Evolutionary conservation across 1,284 basidiomycete genomes (phyloP).

Genomic region (Cryptococcus depauperatus): DNA sequence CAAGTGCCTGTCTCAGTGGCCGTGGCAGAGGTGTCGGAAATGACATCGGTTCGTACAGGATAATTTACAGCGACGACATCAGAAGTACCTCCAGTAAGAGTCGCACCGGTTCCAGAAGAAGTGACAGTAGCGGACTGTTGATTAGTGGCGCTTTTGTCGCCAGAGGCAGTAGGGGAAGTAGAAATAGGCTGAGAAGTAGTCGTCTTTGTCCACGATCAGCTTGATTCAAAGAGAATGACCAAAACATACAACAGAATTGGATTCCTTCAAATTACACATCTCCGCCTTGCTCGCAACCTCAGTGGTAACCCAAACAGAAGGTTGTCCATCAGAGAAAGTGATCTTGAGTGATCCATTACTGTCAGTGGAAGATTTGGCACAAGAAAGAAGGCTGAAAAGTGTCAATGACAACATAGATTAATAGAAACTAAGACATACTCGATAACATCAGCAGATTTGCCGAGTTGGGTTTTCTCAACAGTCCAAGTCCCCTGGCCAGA

Average conservation of each 20-base stretch:
- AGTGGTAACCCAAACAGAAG: slow-evolving; percentile 20
- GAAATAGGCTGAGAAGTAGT: not conserved
- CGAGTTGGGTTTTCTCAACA: slow-evolving; percentile 15
- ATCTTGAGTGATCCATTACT: slow-evolving; percentile 19
- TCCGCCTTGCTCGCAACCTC: slow-evolving; percentile 11
- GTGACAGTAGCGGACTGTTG: not conserved
- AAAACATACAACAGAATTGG: not conserved
- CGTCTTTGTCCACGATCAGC: not conserved
- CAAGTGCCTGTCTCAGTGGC: slow-evolving; percentile 4
- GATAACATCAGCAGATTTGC: slow-evolving; percentile 17
- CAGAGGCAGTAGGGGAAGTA: not conserved
- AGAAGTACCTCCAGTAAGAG: no score
- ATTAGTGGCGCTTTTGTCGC: not conserved
- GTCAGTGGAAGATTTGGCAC: slow-evolving; percentile 17
- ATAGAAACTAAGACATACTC: slow-evolving; percentile 22
- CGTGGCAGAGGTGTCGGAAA: no score
- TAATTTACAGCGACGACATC: no score
- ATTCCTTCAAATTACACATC: no score
- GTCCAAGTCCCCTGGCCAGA: slow-evolving; percentile 14
- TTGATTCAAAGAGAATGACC: not conserved
- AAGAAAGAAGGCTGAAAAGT: slow-evolving; percentile 24
- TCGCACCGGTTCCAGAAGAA: no score
- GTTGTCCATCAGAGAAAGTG: slow-evolving; percentile 25
- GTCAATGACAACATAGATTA: not conserved
- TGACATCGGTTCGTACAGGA: no score